A percentile compares a stretch with the other conserved stretches of the same genome.
Evolutionary conservation across 1,139 yeast species (phyloP).

Genomic region (Candida dubliniensis): DNA sequence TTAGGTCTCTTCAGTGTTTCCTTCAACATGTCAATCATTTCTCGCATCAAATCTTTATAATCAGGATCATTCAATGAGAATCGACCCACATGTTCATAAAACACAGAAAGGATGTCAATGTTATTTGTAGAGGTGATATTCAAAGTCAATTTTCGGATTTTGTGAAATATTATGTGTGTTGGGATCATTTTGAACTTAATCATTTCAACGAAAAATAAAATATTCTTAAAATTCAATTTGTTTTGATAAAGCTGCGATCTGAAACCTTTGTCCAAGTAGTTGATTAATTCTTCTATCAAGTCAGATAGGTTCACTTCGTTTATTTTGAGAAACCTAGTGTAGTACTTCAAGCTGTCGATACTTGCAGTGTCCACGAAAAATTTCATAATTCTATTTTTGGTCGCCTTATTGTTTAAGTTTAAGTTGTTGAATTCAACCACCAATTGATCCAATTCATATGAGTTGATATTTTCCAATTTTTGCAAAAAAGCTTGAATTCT

Average conservation of each 20-base stretch:
- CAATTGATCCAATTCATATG: slow-evolving; percentile 56
- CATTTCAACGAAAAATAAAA: slow-evolving; percentile 70
- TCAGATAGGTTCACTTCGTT: slow-evolving; percentile 51
- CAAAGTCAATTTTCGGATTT: slow-evolving; percentile 56
- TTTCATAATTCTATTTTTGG: slow-evolving; percentile 59
- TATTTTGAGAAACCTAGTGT: slow-evolving; percentile 68
- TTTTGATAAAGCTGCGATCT: slow-evolving; percentile 58
- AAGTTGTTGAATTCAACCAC: slow-evolving; percentile 54
- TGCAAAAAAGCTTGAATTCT: slow-evolving; percentile 44
- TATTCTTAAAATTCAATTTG: slow-evolving; percentile 52
- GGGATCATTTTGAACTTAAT: slow-evolving; percentile 80
- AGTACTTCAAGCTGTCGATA: slow-evolving; percentile 45
- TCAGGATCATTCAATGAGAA: slow-evolving; percentile 64
- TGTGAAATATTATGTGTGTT: slow-evolving; percentile 67
- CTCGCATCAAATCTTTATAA: slow-evolving; percentile 58
- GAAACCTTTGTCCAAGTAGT: slow-evolving; percentile 58
- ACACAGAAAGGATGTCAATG: slow-evolving; percentile 61
- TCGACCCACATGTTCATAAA: slow-evolving; percentile 76
- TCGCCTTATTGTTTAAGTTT: slow-evolving; percentile 69
- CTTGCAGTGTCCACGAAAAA: slow-evolving; percentile 54
- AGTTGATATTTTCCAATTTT: slow-evolving; percentile 45
- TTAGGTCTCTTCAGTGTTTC: slow-evolving; percentile 50
- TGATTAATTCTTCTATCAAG: slow-evolving; percentile 56
- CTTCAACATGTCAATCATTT: slow-evolving; percentile 60
- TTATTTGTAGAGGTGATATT: slow-evolving; percentile 55